Percentiles rank a stretch among this genome's conserved stretches.
phyloP scores from a whole-genome alignment of 2,329 filamentous ascomycete species.

The Ceratocystiopsis brevicomis region DNA sequence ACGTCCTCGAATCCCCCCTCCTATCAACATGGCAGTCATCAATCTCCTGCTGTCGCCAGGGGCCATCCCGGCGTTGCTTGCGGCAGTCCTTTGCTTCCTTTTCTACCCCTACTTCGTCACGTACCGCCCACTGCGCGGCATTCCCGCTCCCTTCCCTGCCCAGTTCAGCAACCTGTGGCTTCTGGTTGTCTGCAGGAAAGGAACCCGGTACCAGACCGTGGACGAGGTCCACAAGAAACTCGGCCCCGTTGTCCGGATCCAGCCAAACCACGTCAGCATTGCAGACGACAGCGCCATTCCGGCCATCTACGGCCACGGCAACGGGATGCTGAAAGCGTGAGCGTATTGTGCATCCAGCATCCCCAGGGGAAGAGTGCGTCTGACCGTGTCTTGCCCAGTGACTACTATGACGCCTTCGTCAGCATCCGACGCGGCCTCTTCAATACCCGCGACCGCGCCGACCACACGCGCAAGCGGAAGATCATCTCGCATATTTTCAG shows the following conservation, averaged over 20 bases:
- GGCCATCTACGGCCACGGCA: conserved; percentile 61
- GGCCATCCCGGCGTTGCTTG: not conserved
- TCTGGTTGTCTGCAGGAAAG: conserved; percentile 43
- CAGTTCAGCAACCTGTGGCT: conserved; percentile 69
- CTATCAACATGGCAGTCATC: not conserved
- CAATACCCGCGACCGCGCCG: conserved; percentile 65
- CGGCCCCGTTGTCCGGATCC: conserved; percentile 64
- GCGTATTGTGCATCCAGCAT: not conserved
- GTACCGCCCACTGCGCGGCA: conserved; percentile 26
- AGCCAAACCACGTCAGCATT: conserved; percentile 68
- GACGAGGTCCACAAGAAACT: conserved; percentile 55
- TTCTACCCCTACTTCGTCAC: conserved; percentile 35
- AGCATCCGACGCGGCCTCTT: conserved; percentile 73
- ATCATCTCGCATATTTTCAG: conserved; percentile 75
- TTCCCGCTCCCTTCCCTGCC: conserved; percentile 44
- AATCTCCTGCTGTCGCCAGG: not conserved
- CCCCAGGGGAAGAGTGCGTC: not conserved
- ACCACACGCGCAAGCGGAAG: conserved; percentile 81
- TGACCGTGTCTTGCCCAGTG: conserved; percentile 23
- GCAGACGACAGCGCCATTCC: conserved; percentile 64
- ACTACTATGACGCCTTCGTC: conserved; percentile 85
- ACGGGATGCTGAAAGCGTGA: conserved; percentile 54
- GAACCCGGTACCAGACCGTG: conserved; percentile 45
- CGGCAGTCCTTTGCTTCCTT: not conserved
- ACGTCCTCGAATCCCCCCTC: too few relatives aligned